Conservation (phyloP, 306 rosid genomes). For the Pyrus communis region DNA sequence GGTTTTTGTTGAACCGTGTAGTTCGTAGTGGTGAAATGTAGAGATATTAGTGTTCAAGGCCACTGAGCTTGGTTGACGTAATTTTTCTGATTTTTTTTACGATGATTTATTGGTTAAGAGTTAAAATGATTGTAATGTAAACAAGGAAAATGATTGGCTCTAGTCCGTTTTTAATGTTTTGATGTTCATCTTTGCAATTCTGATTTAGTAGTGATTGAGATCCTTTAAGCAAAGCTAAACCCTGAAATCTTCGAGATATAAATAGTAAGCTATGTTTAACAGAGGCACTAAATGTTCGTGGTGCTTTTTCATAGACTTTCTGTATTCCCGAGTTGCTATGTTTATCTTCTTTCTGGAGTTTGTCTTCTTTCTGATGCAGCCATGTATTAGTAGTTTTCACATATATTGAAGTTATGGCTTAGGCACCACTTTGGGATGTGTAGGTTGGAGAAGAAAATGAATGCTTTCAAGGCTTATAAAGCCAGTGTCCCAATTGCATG, state of each 20-base stretch:
- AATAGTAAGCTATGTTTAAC: background rate
- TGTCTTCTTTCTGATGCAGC: background rate
- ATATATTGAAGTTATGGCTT: background rate
- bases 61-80: background rate
- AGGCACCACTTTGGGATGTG: slow-evolving; percentile 12
- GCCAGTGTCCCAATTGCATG: slow-evolving; percentile 74
- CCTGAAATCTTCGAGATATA: too few species aligned
- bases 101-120: background rate
- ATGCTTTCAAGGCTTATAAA: slow-evolving; percentile 85
- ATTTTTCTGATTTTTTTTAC: background rate
- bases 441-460: slow-evolving; percentile 57
- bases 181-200: background rate
- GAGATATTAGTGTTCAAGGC: background rate
- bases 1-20: background rate
- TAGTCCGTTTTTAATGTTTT: background rate
- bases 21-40: background rate
- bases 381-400: background rate
- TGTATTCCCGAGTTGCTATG: background rate
- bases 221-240: background rate
- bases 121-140: background rate
- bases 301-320: background rate
- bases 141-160: background rate
- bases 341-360: background rate
- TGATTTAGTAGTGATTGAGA: background rate
- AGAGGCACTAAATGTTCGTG: background rate